Conservation (phyloP, 164 flowering plant genomes). For the Brasenia schreberi region DNA sequence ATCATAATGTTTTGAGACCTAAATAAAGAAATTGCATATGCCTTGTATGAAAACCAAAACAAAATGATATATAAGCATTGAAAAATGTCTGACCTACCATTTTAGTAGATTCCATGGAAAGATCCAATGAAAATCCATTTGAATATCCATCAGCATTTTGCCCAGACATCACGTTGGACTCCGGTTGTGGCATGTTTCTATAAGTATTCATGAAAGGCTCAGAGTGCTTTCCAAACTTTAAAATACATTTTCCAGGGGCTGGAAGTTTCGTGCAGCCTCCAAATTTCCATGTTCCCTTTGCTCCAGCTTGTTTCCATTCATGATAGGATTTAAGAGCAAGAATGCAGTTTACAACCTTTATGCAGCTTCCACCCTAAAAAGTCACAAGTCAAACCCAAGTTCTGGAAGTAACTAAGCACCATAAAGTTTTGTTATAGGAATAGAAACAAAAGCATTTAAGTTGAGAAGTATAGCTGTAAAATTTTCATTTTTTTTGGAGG, state of each 20-base stretch:
- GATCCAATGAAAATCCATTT: constrained; percentile 1
- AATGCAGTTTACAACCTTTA: constrained; percentile 71
- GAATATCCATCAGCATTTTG: neutral
- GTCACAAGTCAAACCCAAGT: neutral
- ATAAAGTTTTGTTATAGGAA: neutral
- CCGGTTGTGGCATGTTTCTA: constrained; percentile 15
- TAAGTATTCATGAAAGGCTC: constrained; percentile 70
- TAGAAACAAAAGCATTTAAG: neutral
- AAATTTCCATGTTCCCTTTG: constrained; percentile 70
- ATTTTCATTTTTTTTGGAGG: neutral
- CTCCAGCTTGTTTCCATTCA: constrained; percentile 83
- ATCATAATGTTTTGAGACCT: constrained; percentile 2
- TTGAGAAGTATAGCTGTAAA: neutral
- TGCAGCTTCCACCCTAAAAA: constrained; percentile 78
- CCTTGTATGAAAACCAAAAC: neutral
- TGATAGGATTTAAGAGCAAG: constrained; percentile 80
- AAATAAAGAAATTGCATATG: neutral
- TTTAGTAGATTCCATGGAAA: constrained; percentile 32
- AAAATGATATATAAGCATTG: neutral
- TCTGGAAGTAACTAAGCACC: neutral
- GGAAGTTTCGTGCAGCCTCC: constrained; percentile 56
- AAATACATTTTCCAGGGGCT: constrained; percentile 40
- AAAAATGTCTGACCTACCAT: constrained; percentile 38
- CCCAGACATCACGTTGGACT: neutral
- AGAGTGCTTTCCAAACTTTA: constrained; percentile 42